Conservation (phyloP, 768 basidiomycete genomes). For the Pulveroboletus sp. region DNA sequence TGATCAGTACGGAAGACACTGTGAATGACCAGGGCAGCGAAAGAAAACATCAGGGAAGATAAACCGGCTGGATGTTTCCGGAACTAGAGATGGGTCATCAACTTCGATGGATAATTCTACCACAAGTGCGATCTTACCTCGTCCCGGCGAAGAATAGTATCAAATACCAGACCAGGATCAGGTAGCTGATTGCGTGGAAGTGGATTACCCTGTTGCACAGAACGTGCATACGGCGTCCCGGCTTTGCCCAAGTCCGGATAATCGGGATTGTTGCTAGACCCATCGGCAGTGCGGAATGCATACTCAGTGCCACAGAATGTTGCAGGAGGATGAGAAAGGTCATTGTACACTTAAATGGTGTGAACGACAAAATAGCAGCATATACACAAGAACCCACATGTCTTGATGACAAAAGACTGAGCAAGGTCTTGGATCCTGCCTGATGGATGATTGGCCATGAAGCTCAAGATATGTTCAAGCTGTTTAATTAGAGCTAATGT, state of each 20-base stretch:
- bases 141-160: conserved; percentile 72
- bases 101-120: background rate
- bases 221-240: conserved; percentile 76
- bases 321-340: conserved; percentile 75
- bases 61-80: conserved; percentile 74
- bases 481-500: conserved; percentile 22
- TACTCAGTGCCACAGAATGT: conserved; percentile 63
- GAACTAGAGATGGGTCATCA: conserved; percentile 45
- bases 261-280: conserved; percentile 70
- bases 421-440: conserved; percentile 41
- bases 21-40: conserved; percentile 82
- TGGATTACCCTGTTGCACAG: conserved; percentile 68
- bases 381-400: conserved; percentile 43
- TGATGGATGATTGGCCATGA: conserved; percentile 57
- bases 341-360: conserved; percentile 62
- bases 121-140: conserved; percentile 39
- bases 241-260: conserved; percentile 76
- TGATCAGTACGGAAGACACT: conserved; percentile 86
- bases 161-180: conserved; percentile 78
- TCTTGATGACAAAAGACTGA: conserved; percentile 42
- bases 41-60: conserved; percentile 77
- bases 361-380: background rate
- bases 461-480: conserved; percentile 70
- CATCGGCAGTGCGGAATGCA: conserved; percentile 74
- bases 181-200: conserved; percentile 69